These are phyloP conservation scores for Hygrophila difformis DNA, from an alignment of 257 asterid genomes.

Conservation along the genomic window DNA sequence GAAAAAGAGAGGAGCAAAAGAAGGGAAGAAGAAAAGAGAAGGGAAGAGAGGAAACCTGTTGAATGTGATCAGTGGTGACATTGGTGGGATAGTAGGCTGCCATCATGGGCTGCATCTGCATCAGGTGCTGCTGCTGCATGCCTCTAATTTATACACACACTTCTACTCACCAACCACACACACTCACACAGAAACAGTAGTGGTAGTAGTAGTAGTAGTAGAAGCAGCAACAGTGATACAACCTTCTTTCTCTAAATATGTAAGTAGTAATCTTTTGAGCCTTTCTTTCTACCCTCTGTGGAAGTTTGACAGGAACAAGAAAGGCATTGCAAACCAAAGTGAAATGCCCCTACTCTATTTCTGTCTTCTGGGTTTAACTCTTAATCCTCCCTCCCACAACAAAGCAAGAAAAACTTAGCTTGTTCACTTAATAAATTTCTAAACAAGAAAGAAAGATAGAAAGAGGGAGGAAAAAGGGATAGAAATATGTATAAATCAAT, in stretches of 20 bases:
- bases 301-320: conserved; percentile 20
- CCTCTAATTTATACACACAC: conserved; percentile 36
- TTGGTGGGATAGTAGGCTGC: conserved; percentile 93
- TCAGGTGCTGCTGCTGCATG: conserved; percentile 96
- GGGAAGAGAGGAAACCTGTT: conserved; percentile 45
- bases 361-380: conserved; percentile 21
- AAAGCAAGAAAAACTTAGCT: too few relatives aligned
- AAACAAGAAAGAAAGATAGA: too few relatives aligned
- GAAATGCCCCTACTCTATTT: conserved; percentile 23
- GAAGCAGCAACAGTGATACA: background rate
- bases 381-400: background rate
- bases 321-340: conserved; percentile 16
- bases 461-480: too few relatives aligned
- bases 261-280: conserved; percentile 6
- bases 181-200: background rate
- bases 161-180: background rate
- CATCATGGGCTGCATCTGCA: conserved; percentile 99
- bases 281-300: conserved; percentile 23
- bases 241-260: conserved; percentile 18
- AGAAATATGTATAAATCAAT: too few relatives aligned
- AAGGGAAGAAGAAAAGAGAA: conserved; percentile 8
- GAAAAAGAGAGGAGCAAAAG: background rate
- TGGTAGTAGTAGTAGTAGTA: too few relatives aligned
- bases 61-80: conserved; percentile 98
- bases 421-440: too few relatives aligned